phyloP scores from a whole-genome alignment of 2,329 filamentous ascomycete genomes.

The Phyllosticta ampelicida region DNA sequence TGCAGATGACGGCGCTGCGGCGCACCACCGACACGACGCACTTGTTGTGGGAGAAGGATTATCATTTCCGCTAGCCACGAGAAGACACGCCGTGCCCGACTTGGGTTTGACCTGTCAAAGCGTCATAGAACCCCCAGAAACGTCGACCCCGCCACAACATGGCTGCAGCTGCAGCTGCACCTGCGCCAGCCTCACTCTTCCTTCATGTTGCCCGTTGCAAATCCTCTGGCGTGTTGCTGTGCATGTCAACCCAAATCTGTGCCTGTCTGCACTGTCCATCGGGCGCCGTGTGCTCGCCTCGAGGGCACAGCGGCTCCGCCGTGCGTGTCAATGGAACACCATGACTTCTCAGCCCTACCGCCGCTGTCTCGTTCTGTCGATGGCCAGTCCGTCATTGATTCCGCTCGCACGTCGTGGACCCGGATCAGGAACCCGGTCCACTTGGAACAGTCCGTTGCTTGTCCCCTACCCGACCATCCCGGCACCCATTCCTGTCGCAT shows the following conservation, averaged over 20 bases:
- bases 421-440: background rate
- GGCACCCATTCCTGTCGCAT: background rate
- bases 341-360: background rate
- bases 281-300: background rate
- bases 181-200: background rate
- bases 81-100: background rate
- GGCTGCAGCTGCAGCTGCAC: background rate
- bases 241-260: background rate
- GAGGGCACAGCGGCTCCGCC: background rate
- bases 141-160: background rate
- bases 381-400: background rate
- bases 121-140: slow-evolving; percentile 5
- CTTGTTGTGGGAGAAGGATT: background rate
- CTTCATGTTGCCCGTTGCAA: background rate
- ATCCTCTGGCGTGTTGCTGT: background rate
- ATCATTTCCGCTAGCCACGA: slow-evolving; percentile 15
- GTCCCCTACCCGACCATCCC: background rate
- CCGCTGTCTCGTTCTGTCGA: background rate
- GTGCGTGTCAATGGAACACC: background rate
- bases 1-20: background rate
- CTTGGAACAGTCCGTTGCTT: background rate
- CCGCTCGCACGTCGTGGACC: background rate
- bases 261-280: background rate
- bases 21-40: background rate
- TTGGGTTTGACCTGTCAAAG: slow-evolving; percentile 5